A percentile compares a stretch with the other conserved stretches of the same genome.
Conservation (phyloP, 768 basidiomycete genomes). For the Naganishia randhawae region DNA sequence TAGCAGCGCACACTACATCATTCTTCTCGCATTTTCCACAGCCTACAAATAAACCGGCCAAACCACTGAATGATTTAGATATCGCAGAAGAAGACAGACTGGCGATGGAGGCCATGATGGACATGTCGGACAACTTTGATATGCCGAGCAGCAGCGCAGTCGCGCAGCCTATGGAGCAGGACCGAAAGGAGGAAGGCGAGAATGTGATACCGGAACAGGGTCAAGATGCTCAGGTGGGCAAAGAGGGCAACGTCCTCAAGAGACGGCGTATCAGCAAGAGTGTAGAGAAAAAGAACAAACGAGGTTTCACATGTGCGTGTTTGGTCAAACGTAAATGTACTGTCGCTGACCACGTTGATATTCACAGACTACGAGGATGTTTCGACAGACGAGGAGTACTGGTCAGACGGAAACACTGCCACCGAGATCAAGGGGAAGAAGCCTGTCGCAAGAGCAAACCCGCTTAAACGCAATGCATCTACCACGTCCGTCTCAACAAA, state of each 20-base stretch:
- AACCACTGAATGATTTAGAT: constrained; percentile 18
- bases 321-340: no score
- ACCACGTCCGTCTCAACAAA: constrained; percentile 18
- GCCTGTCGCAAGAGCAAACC: not conserved
- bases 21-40: not conserved
- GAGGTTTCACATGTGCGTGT: constrained; percentile 20
- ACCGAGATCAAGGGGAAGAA: not conserved
- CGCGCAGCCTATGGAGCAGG: constrained; percentile 15
- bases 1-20: not conserved
- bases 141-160: constrained; percentile 27
- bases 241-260: constrained; percentile 14
- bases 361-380: constrained; percentile 16
- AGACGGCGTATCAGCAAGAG: constrained; percentile 8
- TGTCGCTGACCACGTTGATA: not conserved
- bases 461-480: constrained; percentile 16
- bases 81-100: constrained; percentile 8
- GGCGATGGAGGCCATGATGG: constrained; percentile 20
- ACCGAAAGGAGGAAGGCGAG: not conserved
- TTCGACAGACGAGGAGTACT: constrained; percentile 26
- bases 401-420: constrained; percentile 19
- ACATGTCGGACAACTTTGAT: constrained; percentile 24
- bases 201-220: not conserved
- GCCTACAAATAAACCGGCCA: constrained; percentile 10
- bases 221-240: not conserved
- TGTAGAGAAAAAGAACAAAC: constrained; percentile 13